Percentiles rank a stretch among this genome's conserved stretches.
Conservation (phyloP, 2,329 filamentous ascomycete genomes). For the Emergomyces orientalis region DNA sequence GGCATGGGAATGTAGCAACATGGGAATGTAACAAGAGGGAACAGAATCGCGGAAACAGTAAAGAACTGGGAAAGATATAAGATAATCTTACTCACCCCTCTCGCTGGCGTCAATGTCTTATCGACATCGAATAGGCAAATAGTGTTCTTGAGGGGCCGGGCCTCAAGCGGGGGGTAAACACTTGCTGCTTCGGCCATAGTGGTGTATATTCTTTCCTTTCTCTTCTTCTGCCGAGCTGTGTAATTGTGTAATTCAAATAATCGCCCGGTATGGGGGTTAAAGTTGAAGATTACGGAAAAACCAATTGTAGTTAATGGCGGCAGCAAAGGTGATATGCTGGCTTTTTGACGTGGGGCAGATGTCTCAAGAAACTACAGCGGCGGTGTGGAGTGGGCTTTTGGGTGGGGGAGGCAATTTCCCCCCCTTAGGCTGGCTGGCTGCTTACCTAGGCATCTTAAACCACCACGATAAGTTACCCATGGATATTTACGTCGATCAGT, state of each 20-base stretch:
- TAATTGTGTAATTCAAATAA: neutral
- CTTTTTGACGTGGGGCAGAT: neutral
- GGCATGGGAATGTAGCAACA: neutral
- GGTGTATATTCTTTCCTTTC: neutral
- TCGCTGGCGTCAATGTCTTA: slow-evolving; percentile 75
- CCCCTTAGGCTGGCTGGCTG: too few species aligned
- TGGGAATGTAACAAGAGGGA: neutral
- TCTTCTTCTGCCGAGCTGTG: neutral
- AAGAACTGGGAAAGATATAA: neutral
- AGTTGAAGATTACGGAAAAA: neutral
- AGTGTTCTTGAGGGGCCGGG: slow-evolving; percentile 84
- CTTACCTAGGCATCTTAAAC: too few species aligned
- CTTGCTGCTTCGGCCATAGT: slow-evolving; percentile 13
- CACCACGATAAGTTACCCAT: neutral
- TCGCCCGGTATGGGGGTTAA: neutral
- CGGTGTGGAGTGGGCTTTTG: too few species aligned
- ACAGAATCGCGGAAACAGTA: neutral
- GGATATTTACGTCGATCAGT: neutral
- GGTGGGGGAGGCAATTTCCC: too few species aligned
- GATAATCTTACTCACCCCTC: slow-evolving; percentile 50
- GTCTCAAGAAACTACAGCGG: neutral
- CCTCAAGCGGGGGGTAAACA: slow-evolving; percentile 61
- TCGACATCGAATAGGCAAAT: slow-evolving; percentile 96
- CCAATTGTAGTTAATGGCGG: neutral
- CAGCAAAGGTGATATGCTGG: neutral